Base-by-base conservation (phyloP, 1,284 basidiomycete species). In the Fomitopsis betulina region DNA sequence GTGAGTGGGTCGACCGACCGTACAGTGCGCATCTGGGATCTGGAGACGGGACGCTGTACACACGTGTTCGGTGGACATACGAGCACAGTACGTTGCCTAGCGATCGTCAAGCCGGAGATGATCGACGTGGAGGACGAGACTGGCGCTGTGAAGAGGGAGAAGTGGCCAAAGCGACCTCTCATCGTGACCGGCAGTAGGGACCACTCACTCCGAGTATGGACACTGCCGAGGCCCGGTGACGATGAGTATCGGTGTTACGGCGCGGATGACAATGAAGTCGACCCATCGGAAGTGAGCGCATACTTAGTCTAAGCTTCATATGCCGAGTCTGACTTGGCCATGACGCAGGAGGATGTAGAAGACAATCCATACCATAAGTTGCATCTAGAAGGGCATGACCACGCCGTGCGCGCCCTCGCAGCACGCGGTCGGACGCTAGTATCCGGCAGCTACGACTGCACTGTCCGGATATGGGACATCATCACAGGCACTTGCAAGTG, bases 161-260 rank as follows among this genome's bases (percentile, higher is more conserved):
- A 83, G 65, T 93, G 91, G 90, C 91, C 90, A 7, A 93, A 93
- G 68, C 79, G 89, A 56, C 83, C 95, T 13, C 75, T 96, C 67
- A 93, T 98, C 61, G 94, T 97, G 13, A 97, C 95, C 1, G 95
- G 95, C 10, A 96, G 93, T 70, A 79, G 95, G 63, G 95, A 98
- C 71, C 89, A 93, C 67, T 90, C 93, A 0, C 75, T 98, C 32
- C 78, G 95, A 45, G 92, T 98, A 0, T 98, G 95, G 95, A 87
- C 87, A 35, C 75, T 97, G 40, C 95, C 95, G 21, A 80, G 82
- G 61, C 83, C 87, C 53, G 85, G 84, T 37, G 94, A 96, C 55
- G 80, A 84, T 12, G 87, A 91, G 62, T 92, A 88, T 68, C 82
- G 80, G 62, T 91, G 85, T 68, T 86, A 82, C 67, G 85, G 82